These are phyloP conservation scores for Nothophoma quercina DNA, from an alignment of 2,329 filamentous ascomycete species.

Conservation along the genomic window DNA sequence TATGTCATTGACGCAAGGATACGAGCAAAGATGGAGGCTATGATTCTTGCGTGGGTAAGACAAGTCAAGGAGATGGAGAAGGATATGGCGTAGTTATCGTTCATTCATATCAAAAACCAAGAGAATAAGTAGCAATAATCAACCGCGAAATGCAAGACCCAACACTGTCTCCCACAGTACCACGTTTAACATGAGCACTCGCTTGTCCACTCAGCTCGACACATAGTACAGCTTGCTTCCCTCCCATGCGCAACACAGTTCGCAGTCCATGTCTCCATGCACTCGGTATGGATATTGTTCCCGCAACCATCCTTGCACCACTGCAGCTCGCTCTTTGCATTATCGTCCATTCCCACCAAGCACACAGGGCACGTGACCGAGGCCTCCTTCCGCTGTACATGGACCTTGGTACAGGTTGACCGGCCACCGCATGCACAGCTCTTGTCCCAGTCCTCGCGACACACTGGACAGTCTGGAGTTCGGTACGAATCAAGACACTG, in stretches of 20 bases:
- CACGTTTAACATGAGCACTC: constrained; percentile 6
- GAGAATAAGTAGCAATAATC: too few species aligned
- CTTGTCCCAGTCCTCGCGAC: constrained; percentile 21
- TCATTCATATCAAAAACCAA: too few species aligned
- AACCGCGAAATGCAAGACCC: too few species aligned
- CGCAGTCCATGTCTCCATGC: constrained; percentile 21
- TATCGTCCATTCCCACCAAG: background rate
- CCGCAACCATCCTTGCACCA: constrained; percentile 30
- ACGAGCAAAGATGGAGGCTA: background rate
- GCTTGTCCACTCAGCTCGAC: constrained; percentile 12
- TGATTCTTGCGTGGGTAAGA: too few species aligned
- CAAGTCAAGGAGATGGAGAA: too few species aligned
- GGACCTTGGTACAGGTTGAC: background rate
- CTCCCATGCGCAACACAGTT: background rate
- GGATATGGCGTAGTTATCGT: too few species aligned
- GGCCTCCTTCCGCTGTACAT: background rate
- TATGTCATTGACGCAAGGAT: constrained; percentile 1
- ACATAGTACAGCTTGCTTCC: constrained; percentile 10
- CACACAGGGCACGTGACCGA: constrained; percentile 17
- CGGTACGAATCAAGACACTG: background rate
- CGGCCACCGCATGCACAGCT: constrained; percentile 11
- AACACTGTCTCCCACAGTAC: too few species aligned
- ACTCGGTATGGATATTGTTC: constrained; percentile 22
- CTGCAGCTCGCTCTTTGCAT: background rate
- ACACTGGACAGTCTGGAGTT: constrained; percentile 18